These are phyloP conservation scores for Sphaerostilbella broomeana DNA, from an alignment of 2,329 filamentous ascomycete species.

Conservation along the genomic window DNA sequence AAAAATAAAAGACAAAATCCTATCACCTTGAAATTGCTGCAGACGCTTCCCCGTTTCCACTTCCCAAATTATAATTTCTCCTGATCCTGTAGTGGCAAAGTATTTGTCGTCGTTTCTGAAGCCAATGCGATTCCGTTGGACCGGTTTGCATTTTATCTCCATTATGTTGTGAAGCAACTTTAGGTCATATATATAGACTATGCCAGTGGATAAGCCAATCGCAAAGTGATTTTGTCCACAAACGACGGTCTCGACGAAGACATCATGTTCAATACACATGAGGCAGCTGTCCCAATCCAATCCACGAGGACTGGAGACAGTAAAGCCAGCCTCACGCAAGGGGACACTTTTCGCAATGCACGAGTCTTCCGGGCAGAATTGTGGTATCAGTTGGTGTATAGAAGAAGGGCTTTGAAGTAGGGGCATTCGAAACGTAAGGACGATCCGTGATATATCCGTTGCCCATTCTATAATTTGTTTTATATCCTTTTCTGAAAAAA, in stretches of 20 bases:
- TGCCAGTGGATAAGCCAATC: neutral
- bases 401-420: neutral
- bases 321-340: neutral
- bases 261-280: neutral
- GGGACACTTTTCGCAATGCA: neutral
- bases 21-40: neutral
- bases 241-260: neutral
- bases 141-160: neutral
- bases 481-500: neutral
- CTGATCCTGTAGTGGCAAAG: neutral
- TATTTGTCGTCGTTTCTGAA: constrained; percentile 7
- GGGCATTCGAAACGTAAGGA: neutral
- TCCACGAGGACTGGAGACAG: neutral
- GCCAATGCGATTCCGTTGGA: neutral
- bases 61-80: constrained; percentile 1
- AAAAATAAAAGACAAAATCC: neutral
- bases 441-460: constrained; percentile 1
- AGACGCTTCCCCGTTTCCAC: neutral
- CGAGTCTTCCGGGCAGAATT: neutral
- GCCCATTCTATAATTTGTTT: neutral
- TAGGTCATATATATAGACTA: neutral
- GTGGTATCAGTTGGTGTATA: constrained; percentile 3
- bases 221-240: neutral
- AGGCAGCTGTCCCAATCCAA: neutral
- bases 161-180: neutral